Conservation (phyloP, 2,329 filamentous ascomycete species). For the Phialocephala subalpina region DNA sequence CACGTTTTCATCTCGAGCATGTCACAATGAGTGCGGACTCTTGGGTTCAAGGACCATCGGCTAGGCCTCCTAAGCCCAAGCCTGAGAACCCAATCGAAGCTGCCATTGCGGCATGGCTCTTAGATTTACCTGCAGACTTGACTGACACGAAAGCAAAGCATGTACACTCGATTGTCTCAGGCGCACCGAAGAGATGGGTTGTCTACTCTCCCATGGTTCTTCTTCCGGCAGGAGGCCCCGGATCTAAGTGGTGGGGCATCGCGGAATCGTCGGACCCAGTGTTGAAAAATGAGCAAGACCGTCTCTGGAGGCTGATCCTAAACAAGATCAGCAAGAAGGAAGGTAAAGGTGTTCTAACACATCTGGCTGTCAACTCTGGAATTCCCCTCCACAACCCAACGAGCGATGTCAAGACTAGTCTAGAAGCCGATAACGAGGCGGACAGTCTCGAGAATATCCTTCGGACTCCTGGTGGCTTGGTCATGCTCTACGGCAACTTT, state of each 20-base stretch:
- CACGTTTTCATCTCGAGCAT: background rate
- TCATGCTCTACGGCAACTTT: slow-evolving; percentile 78
- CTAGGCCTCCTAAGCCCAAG: slow-evolving; percentile 42
- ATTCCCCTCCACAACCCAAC: slow-evolving; percentile 57
- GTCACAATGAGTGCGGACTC: background rate
- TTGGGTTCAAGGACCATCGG: background rate
- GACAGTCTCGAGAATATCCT: slow-evolving; percentile 68
- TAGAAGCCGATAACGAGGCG: background rate
- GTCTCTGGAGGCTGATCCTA: slow-evolving; percentile 61
- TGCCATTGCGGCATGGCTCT: slow-evolving; percentile 49
- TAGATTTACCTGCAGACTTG: slow-evolving; percentile 34
- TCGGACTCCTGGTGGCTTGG: slow-evolving; percentile 75
- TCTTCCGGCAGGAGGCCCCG: slow-evolving; percentile 67
- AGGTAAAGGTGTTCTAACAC: slow-evolving; percentile 55
- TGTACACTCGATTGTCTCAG: slow-evolving; percentile 27
- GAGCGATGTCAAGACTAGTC: slow-evolving; percentile 11
- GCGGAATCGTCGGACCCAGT: slow-evolving; percentile 7
- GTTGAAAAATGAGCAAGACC: slow-evolving; percentile 1
- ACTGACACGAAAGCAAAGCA: slow-evolving; percentile 24
- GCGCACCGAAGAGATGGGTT: slow-evolving; percentile 62
- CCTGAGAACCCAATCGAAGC: slow-evolving; percentile 47
- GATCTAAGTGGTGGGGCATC: slow-evolving; percentile 42
- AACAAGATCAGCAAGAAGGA: slow-evolving; percentile 50
- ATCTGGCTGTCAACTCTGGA: slow-evolving; percentile 67
- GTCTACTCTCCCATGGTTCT: slow-evolving; percentile 68